These are phyloP conservation scores for Penicillium janthinellum DNA, from an alignment of 2,329 filamentous ascomycete genomes.

Conservation along the genomic window DNA sequence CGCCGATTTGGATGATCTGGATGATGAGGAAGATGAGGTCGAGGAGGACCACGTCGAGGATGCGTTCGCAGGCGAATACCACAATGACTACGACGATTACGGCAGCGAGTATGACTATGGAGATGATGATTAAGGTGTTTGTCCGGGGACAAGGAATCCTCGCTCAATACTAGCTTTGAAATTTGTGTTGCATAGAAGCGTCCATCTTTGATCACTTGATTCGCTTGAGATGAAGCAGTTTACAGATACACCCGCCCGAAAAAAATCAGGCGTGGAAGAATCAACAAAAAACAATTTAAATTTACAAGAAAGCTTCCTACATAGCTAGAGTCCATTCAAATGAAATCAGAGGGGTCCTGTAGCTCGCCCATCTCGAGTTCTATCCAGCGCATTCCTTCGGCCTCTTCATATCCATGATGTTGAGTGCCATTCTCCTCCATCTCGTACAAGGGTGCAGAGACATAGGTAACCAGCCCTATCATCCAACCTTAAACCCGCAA, in stretches of 20 bases:
- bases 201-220: not conserved
- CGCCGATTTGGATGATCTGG: slow-evolving; percentile 32
- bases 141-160: not conserved
- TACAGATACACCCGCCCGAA: not conserved
- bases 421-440: not conserved
- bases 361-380: no score
- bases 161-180: not conserved
- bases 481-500: not conserved
- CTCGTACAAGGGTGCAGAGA: not conserved
- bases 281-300: not conserved
- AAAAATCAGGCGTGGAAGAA: not conserved
- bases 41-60: slow-evolving; percentile 33
- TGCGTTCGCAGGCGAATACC: slow-evolving; percentile 42
- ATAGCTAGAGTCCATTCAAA: no score
- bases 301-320: not conserved
- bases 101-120: slow-evolving; percentile 39
- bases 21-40: slow-evolving; percentile 34
- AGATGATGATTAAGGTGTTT: slow-evolving; percentile 24
- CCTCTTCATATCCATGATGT: slow-evolving; percentile 29
- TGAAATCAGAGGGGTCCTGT: no score
- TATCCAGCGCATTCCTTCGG: slow-evolving; percentile 3
- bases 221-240: slow-evolving; percentile 1
- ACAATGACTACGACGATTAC: slow-evolving; percentile 22
- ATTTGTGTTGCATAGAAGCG: not conserved
- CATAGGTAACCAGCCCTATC: not conserved